Percentiles rank a stretch among this genome's conserved stretches.
Evolutionary conservation across 2,329 filamentous ascomycete genomes (phyloP).

Genomic region (Chalaropsis thielavioides): DNA sequence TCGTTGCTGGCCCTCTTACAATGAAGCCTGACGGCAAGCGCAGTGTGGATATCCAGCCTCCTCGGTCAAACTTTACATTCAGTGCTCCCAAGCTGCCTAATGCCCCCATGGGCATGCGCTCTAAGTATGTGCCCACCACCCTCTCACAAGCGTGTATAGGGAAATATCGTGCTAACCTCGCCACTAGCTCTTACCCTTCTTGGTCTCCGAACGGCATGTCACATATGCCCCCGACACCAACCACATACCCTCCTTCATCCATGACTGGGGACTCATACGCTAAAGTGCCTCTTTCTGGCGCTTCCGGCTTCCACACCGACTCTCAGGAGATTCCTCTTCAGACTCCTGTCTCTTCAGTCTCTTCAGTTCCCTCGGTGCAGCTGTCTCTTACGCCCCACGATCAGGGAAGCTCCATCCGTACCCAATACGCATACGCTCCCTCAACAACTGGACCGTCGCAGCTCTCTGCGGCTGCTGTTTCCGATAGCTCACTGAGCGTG

Average conservation of each 20-base stretch:
- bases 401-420: slow-evolving; percentile 35
- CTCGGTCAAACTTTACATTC: slow-evolving; percentile 44
- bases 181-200: slow-evolving; percentile 41
- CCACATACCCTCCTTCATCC: slow-evolving; percentile 37
- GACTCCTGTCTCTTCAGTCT: slow-evolving; percentile 21
- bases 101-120: slow-evolving; percentile 40
- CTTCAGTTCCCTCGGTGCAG: slow-evolving; percentile 32
- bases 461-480: slow-evolving; percentile 30
- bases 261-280: slow-evolving; percentile 38
- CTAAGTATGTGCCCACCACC: slow-evolving; percentile 36
- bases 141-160: not conserved
- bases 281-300: slow-evolving; percentile 38
- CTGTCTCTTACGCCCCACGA: slow-evolving; percentile 34
- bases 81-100: slow-evolving; percentile 41
- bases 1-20: slow-evolving; percentile 42
- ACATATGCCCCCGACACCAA: slow-evolving; percentile 34
- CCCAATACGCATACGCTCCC: slow-evolving; percentile 42
- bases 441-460: slow-evolving; percentile 37
- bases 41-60: slow-evolving; percentile 39
- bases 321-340: slow-evolving; percentile 40
- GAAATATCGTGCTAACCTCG: slow-evolving; percentile 8
- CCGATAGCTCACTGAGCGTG: slow-evolving; percentile 36
- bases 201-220: slow-evolving; percentile 37
- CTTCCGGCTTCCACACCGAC: slow-evolving; percentile 35
- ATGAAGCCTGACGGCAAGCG: slow-evolving; percentile 42